Percentiles rank a stretch among this genome's conserved stretches.
These are phyloP conservation scores for Malus orientalis DNA, from an alignment of 306 rosid species.

Conservation along the genomic window DNA sequence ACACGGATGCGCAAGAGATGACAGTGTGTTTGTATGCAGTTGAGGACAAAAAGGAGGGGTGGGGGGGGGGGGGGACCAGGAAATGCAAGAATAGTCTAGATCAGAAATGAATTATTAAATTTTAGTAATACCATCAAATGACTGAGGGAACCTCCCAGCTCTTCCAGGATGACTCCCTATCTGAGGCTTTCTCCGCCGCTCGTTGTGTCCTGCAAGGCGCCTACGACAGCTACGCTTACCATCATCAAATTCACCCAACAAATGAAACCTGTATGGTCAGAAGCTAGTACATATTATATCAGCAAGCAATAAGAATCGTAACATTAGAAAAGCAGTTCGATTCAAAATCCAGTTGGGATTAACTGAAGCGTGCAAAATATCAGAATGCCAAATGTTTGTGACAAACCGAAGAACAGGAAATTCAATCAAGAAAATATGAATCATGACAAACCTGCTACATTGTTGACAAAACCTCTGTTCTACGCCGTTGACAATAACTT, in stretches of 20 bases:
- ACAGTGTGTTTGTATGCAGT: background rate
- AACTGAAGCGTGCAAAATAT: background rate
- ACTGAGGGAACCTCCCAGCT: constrained; percentile 52
- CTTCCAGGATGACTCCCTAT: constrained; percentile 42
- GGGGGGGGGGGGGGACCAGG: background rate
- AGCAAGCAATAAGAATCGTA: constrained; percentile 12
- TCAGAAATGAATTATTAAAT: background rate
- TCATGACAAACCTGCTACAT: constrained; percentile 70
- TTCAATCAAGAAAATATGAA: constrained; percentile 1
- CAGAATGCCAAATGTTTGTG: background rate
- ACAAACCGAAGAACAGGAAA: background rate
- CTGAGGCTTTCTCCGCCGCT: constrained; percentile 87
- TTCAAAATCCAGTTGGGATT: background rate
- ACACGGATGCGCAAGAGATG: background rate
- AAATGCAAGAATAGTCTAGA: background rate
- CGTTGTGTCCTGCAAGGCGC: constrained; percentile 91
- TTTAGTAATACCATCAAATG: constrained; percentile 49
- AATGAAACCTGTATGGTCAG: constrained; percentile 64
- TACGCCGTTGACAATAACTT: constrained; percentile 67
- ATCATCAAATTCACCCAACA: constrained; percentile 86
- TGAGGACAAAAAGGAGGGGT: background rate
- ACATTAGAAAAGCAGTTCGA: constrained; percentile 3
- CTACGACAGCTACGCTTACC: constrained; percentile 93
- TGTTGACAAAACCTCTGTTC: constrained; percentile 96
- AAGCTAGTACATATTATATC: constrained; percentile 22